phyloP scores from a whole-genome alignment of 2,329 filamentous ascomycete genomes.

The Fusarium decemcellulare region DNA sequence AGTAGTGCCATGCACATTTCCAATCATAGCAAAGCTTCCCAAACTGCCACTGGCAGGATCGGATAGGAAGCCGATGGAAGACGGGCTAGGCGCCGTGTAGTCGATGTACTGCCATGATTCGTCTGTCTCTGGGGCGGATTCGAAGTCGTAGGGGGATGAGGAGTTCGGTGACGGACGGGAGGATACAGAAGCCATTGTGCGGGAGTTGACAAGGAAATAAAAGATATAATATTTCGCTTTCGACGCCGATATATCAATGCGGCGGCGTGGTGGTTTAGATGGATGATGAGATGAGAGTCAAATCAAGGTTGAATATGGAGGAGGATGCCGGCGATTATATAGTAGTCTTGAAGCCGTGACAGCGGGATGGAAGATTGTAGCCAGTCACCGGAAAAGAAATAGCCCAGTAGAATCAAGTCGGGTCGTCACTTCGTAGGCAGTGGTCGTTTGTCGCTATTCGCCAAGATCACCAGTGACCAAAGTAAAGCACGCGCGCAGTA shows the following conservation, averaged over 20 bases:
- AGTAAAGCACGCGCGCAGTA: not conserved
- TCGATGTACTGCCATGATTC: conserved; percentile 63
- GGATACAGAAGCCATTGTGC: conserved; percentile 56
- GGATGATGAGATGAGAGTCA: not conserved
- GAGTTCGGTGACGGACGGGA: conserved; percentile 56
- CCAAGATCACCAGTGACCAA: conserved; percentile 12
- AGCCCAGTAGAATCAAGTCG: too few species aligned
- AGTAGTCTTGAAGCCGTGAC: not conserved
- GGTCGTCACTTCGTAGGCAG: conserved; percentile 5
- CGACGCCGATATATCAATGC: conserved; percentile 3
- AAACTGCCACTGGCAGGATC: conserved; percentile 67
- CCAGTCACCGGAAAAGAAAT: not conserved
- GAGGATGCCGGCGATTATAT: conserved; percentile 12
- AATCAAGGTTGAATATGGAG: not conserved
- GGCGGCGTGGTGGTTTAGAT: conserved; percentile 3
- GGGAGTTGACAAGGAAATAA: not conserved
- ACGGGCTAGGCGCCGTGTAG: conserved; percentile 51
- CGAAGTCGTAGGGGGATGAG: conserved; percentile 57
- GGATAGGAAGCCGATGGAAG: conserved; percentile 61
- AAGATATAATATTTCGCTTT: not conserved
- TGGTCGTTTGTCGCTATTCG: conserved; percentile 11
- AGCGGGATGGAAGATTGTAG: not conserved
- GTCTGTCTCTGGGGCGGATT: conserved; percentile 56
- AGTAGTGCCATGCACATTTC: conserved; percentile 47
- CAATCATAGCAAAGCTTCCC: conserved; percentile 64